phyloP scores from a whole-genome alignment of 192 early-diverging fungal species.

The Umbelopsis sp. region DNA sequence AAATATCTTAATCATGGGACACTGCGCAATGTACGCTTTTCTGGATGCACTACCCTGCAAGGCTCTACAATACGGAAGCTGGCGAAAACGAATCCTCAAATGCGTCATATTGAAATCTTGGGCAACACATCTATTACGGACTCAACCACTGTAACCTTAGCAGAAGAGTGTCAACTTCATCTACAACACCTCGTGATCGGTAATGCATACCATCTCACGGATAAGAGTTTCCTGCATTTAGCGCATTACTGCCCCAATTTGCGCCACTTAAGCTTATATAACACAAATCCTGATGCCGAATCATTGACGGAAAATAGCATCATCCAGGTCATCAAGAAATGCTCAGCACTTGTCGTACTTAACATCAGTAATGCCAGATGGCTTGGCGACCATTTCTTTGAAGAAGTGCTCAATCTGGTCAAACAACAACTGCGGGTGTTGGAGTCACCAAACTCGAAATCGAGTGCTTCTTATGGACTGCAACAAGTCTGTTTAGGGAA shows the following conservation, averaged over 20 bases:
- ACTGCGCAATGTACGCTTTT: conserved; percentile 18
- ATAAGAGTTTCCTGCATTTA: conserved; percentile 25
- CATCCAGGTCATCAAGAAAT: conserved; percentile 20
- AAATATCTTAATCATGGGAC: conserved; percentile 26
- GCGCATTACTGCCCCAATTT: conserved; percentile 25
- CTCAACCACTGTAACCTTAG: conserved; percentile 27
- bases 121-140: conserved; percentile 32
- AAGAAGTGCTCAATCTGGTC: conserved; percentile 23
- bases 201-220: conserved; percentile 32
- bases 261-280: conserved; percentile 25
- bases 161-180: conserved; percentile 26
- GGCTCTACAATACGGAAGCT: conserved; percentile 38
- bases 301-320: conserved; percentile 22
- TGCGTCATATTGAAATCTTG: conserved; percentile 29
- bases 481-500: conserved; percentile 29
- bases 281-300: conserved; percentile 26
- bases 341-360: conserved; percentile 9
- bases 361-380: conserved; percentile 31
- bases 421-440: conserved; percentile 19
- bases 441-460: background rate
- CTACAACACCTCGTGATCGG: conserved; percentile 30
- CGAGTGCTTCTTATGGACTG: background rate
- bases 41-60: conserved; percentile 29
- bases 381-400: conserved; percentile 26
- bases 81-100: conserved; percentile 28